phyloP scores from a whole-genome alignment of 176 grass and related monocot genomes.

The Hyparrhenia diplandra region DNA sequence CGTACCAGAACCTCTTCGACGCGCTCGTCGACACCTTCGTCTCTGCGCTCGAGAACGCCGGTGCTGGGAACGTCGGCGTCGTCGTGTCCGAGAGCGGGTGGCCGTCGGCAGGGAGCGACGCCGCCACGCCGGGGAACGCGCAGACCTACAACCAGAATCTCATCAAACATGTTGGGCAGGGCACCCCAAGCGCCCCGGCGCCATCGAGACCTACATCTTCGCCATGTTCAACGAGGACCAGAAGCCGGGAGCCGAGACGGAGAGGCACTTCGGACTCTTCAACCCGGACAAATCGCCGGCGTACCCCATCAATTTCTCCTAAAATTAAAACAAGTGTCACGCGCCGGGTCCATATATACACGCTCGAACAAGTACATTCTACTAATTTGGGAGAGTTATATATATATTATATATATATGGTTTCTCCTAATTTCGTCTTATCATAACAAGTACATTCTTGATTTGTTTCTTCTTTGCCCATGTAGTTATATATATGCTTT shows the following conservation, averaged over 20 bases:
- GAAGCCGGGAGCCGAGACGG: conserved; percentile 2
- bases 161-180: conserved; percentile 33
- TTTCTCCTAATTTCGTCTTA: too few species aligned
- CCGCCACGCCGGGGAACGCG: conserved; percentile 31
- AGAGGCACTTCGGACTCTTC: conserved; percentile 60
- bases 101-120: conserved; percentile 39
- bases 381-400: too few species aligned
- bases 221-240: conserved; percentile 71
- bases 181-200: conserved; percentile 45
- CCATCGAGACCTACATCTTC: conserved; percentile 60
- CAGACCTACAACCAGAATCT: conserved; percentile 68
- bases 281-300: conserved; percentile 38
- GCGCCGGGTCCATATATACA: too few species aligned
- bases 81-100: conserved; percentile 66
- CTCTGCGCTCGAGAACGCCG: conserved; percentile 42
- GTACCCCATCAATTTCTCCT: conserved; percentile 42
- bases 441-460: too few species aligned
- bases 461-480: too few species aligned
- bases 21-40: conserved; percentile 42
- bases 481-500: too few species aligned
- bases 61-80: conserved; percentile 21
- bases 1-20: conserved; percentile 64
- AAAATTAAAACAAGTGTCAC: background rate
- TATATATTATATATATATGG: too few species aligned
- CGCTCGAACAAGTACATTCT: too few species aligned